These are phyloP conservation scores for Talaromyces sp. DNA, from an alignment of 2,329 filamentous ascomycete genomes.

Conservation along the genomic window DNA sequence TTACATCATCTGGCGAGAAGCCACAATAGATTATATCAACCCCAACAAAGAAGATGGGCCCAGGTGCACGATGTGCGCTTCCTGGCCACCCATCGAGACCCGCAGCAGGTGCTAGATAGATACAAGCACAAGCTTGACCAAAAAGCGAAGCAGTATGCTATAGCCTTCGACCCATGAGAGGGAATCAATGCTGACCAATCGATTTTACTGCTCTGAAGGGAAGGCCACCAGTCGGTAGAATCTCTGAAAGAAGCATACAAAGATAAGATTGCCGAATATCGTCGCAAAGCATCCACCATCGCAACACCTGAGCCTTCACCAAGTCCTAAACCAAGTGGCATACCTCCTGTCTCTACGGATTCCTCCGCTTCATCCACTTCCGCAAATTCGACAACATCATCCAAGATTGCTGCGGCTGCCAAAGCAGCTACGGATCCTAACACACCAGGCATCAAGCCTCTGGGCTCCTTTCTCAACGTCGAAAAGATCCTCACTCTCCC, in stretches of 20 bases:
- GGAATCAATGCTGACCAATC: background rate
- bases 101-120: conserved; percentile 68
- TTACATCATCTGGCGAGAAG: conserved; percentile 48
- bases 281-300: conserved; percentile 61
- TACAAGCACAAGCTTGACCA: conserved; percentile 80
- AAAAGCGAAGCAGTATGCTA: conserved; percentile 67
- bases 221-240: conserved; percentile 60
- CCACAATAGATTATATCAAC: conserved; percentile 27
- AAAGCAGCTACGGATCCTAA: conserved; percentile 39
- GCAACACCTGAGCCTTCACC: conserved; percentile 43
- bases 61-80: conserved; percentile 90
- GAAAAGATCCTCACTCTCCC: conserved; percentile 71
- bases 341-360: background rate
- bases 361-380: conserved; percentile 15
- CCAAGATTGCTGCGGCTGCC: conserved; percentile 30
- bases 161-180: background rate
- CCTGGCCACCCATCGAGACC: conserved; percentile 71
- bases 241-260: conserved; percentile 75
- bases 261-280: conserved; percentile 73
- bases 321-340: background rate
- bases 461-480: conserved; percentile 72
- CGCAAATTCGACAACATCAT: conserved; percentile 14
- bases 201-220: conserved; percentile 35
- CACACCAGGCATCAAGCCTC: conserved; percentile 57
- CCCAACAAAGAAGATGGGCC: conserved; percentile 77